A percentile compares a stretch with the other conserved stretches of the same genome.
Evolutionary conservation across 192 early-diverging fungal species (phyloP).

Genomic region (Coemansia sp.): DNA sequence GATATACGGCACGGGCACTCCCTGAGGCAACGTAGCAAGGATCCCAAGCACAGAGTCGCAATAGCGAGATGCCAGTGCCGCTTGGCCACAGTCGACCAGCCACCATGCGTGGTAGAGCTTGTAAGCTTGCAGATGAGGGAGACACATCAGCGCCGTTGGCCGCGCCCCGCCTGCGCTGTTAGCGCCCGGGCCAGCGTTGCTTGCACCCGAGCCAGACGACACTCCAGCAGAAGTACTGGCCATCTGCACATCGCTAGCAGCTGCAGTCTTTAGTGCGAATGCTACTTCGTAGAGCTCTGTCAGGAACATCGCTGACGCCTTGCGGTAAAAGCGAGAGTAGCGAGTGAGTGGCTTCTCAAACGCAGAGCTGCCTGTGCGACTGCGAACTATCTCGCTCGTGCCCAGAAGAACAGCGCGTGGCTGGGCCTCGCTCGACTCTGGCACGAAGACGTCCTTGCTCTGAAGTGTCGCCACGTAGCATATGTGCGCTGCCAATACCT

Average conservation of each 20-base stretch:
- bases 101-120: constrained; percentile 81
- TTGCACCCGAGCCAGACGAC: neutral
- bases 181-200: neutral
- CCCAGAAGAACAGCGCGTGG: constrained; percentile 72
- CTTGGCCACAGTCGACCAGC: constrained; percentile 77
- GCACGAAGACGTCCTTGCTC: constrained; percentile 50
- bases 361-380: constrained; percentile 1
- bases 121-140: constrained; percentile 92
- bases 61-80: constrained; percentile 72
- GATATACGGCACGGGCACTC: constrained; percentile 72
- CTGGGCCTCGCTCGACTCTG: constrained; percentile 65
- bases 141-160: constrained; percentile 21
- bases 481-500: constrained; percentile 68
- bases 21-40: constrained; percentile 68
- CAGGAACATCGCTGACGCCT: constrained; percentile 62
- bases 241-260: constrained; percentile 40
- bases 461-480: constrained; percentile 75
- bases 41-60: constrained; percentile 72
- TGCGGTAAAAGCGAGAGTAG: constrained; percentile 55
- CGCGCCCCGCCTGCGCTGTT: neutral
- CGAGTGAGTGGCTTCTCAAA: constrained; percentile 19
- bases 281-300: constrained; percentile 87
- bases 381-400: constrained; percentile 40
- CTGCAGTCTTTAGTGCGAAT: constrained; percentile 52
- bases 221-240: neutral